Conservation (phyloP, 306 rosid genomes). For the Malus domestica region ASM211411v1 NC_041793.1:41977001-41977500, state of each 20-base stretch:
- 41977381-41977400: no score
- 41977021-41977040: neutral
- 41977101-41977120: constrained; percentile 64
- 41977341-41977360: neutral
- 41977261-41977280: constrained; percentile 51
- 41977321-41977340: constrained; percentile 41
- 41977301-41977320: constrained; percentile 45
- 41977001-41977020: neutral
- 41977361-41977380: neutral
- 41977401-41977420: neutral
- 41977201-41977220: constrained; percentile 41
- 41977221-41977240: constrained; percentile 72
- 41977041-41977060: neutral
- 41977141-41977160: constrained; percentile 27
- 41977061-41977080: neutral
- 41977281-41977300: constrained; percentile 69
- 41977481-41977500: neutral
- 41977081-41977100: neutral
- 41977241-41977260: constrained; percentile 41
- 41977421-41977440: neutral
- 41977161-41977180: constrained; percentile 50
- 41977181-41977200: constrained; percentile 72
- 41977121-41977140: constrained; percentile 52
- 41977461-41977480: no score
- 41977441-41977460: neutral